These are phyloP conservation scores for Sporothrix curviconia DNA, from an alignment of 2,329 filamentous ascomycete species.

Conservation along the genomic window DNA sequence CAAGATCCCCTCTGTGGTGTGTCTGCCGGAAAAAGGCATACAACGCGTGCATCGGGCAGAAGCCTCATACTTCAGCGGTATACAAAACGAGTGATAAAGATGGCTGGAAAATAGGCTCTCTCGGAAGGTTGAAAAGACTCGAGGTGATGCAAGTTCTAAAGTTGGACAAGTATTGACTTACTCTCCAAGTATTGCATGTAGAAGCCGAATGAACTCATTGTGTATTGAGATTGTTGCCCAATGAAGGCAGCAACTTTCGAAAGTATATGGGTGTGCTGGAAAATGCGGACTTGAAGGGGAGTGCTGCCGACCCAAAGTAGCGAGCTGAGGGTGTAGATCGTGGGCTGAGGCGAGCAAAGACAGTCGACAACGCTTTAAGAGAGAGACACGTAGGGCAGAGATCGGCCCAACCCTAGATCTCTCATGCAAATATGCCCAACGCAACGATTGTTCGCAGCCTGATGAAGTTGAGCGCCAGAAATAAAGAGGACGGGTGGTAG, in stretches of 20 bases:
- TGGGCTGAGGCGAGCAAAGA: neutral
- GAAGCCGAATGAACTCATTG: conserved; percentile 53
- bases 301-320: too few relatives aligned
- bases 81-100: conserved; percentile 12
- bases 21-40: too few relatives aligned
- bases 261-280: neutral
- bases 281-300: neutral
- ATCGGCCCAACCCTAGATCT: neutral
- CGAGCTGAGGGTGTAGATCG: neutral
- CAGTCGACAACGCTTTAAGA: neutral
- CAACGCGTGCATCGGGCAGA: too few relatives aligned
- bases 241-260: conserved; percentile 22
- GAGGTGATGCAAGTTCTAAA: too few relatives aligned
- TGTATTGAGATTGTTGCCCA: conserved; percentile 22
- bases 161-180: too few relatives aligned
- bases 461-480: neutral
- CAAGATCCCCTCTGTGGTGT: too few relatives aligned
- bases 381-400: neutral
- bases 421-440: conserved; percentile 52
- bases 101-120: too few relatives aligned
- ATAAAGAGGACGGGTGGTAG: neutral
- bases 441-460: conserved; percentile 14
- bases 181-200: conserved; percentile 70
- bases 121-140: too few relatives aligned
- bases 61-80: too few relatives aligned